A percentile compares a stretch with the other conserved stretches of the same genome.
These are phyloP conservation scores for Ceratocystiopsis minuta DNA, from an alignment of 2,329 filamentous ascomycete species.

Conservation along the genomic window DNA sequence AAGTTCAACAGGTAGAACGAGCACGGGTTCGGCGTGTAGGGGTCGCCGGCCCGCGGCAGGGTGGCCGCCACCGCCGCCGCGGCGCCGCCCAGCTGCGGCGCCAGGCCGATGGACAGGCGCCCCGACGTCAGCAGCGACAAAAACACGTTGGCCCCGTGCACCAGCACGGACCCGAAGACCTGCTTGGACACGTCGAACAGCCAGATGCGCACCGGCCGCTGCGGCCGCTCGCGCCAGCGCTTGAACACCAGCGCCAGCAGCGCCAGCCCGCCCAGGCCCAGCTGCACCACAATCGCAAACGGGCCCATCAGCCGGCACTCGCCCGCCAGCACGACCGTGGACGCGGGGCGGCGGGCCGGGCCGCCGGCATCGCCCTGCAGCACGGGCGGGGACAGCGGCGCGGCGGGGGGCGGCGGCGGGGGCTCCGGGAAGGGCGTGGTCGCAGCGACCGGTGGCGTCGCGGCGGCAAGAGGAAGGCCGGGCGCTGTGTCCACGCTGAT, in stretches of 20 bases:
- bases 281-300: conserved; percentile 83
- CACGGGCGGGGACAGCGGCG: too few species aligned
- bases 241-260: conserved; percentile 82
- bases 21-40: conserved; percentile 73
- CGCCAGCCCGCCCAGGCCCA: conserved; percentile 65
- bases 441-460: too few species aligned
- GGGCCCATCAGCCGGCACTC: conserved; percentile 79
- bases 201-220: conserved; percentile 90
- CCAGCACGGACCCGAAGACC: conserved; percentile 78
- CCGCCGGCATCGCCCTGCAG: too few species aligned
- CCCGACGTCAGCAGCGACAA: conserved; percentile 94
- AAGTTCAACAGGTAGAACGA: conserved; percentile 92
- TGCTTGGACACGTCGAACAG: conserved; percentile 96
- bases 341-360: background rate
- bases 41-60: conserved; percentile 20
- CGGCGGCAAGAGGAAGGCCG: too few species aligned
- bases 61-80: conserved; percentile 17
- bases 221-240: conserved; percentile 77
- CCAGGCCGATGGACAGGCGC: conserved; percentile 49
- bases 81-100: conserved; percentile 16
- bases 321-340: conserved; percentile 21
- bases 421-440: too few species aligned
- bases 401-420: too few species aligned
- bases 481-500: too few species aligned
- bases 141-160: conserved; percentile 83